These are phyloP conservation scores for Physaria fendleri DNA, from an alignment of 345 rosid genomes.

Conservation along the genomic window DNA sequence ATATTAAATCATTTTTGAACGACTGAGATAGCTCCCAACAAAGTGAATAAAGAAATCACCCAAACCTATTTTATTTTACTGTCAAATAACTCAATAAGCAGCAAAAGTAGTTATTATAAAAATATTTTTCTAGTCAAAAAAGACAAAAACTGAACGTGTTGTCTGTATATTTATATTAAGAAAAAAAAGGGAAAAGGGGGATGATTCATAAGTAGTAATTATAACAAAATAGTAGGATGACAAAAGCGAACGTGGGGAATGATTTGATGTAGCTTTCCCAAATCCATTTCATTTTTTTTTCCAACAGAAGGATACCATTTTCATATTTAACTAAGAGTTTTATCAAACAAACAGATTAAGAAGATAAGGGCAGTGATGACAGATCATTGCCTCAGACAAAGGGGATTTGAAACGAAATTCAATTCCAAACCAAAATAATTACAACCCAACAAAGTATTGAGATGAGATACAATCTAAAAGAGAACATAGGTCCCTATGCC, in stretches of 20 bases:
- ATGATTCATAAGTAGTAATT: constrained; percentile 9
- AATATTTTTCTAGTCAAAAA: not conserved
- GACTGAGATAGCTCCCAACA: not conserved
- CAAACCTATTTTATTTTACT: not conserved
- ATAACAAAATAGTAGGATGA: constrained; percentile 19
- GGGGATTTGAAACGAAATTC: no score
- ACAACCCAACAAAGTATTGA: no score
- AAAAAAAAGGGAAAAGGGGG: not conserved
- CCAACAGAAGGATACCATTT: no score
- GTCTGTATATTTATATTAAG: not conserved
- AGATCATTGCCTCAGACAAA: no score
- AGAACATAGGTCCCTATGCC: no score
- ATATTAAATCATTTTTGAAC: not conserved
- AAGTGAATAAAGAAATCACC: not conserved
- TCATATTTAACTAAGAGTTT: no score
- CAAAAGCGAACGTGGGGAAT: constrained; percentile 28
- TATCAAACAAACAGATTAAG: no score
- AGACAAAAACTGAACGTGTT: constrained; percentile 15
- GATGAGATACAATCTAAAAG: no score
- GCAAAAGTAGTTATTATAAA: not conserved
- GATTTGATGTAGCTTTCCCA: constrained; percentile 21
- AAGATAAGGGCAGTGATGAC: no score
- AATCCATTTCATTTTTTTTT: no score
- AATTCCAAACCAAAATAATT: no score
- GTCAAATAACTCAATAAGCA: constrained; percentile 18